These are phyloP conservation scores for Oryza longistaminata DNA, from an alignment of 176 grass and related monocot genomes.

Conservation along the genomic window DNA sequence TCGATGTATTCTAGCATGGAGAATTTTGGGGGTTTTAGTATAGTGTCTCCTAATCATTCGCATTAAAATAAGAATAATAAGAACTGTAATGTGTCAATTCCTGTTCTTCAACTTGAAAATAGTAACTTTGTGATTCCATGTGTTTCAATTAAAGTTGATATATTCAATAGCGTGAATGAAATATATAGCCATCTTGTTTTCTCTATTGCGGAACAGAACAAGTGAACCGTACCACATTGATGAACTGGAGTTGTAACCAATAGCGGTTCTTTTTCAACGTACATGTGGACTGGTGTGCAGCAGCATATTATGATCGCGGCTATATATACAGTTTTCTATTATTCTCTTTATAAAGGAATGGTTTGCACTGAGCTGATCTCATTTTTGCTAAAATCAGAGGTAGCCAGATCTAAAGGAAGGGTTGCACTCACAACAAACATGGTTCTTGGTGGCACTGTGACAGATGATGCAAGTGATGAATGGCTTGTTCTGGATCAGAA, in stretches of 20 bases:
- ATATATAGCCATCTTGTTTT: not conserved
- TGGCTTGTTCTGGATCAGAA: slow-evolving; percentile 96
- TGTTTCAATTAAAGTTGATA: not conserved
- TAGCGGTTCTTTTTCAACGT: not conserved
- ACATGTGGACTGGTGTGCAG: not conserved
- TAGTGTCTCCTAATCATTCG: not conserved
- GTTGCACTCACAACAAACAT: slow-evolving; percentile 94
- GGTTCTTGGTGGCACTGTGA: slow-evolving; percentile 89
- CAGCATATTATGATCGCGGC: not conserved
- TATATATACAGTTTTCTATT: not conserved
- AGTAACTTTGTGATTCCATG: not conserved
- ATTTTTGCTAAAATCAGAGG: slow-evolving; percentile 58
- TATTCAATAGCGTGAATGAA: not conserved
- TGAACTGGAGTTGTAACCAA: not conserved
- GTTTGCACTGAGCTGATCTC: not conserved
- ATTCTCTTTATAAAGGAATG: slow-evolving; percentile 3
- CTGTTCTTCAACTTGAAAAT: not conserved
- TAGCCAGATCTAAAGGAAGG: slow-evolving; percentile 87
- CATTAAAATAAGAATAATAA: not conserved
- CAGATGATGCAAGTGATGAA: slow-evolving; percentile 78
- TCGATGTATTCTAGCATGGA: not conserved
- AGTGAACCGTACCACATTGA: not conserved
- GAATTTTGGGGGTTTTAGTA: not conserved
- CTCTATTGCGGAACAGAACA: not conserved
- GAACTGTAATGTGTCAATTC: not conserved